Conservation (phyloP, 495 filamentous ascomycete genomes). For the Penicillium cinerascens region DNA sequence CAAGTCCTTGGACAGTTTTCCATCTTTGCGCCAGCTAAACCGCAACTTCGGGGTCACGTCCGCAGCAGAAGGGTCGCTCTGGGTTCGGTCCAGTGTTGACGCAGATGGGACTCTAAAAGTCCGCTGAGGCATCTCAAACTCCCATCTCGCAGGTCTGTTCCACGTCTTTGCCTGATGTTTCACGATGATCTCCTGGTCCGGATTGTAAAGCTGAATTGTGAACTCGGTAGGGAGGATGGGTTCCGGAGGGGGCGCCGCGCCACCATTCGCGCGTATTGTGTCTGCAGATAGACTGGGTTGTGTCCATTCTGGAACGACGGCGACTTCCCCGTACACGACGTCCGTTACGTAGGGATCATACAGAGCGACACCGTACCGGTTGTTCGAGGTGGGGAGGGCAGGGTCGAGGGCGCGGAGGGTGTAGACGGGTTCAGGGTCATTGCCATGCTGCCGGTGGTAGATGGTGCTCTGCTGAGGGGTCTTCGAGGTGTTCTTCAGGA, state of each 20-base stretch:
- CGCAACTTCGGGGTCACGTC: slow-evolving; percentile 72
- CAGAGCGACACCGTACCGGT: slow-evolving; percentile 82
- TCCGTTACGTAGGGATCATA: slow-evolving; percentile 78
- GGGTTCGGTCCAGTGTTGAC: slow-evolving; percentile 72
- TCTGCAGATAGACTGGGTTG: slow-evolving; percentile 77
- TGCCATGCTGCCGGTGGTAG: slow-evolving; percentile 74
- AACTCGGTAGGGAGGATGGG: slow-evolving; percentile 77
- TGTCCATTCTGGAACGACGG: slow-evolving; percentile 79
- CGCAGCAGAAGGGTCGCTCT: slow-evolving; percentile 61
- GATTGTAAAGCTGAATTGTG: slow-evolving; percentile 86
- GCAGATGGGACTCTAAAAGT: slow-evolving; percentile 76
- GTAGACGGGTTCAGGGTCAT: slow-evolving; percentile 76
- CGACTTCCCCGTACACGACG: slow-evolving; percentile 81
- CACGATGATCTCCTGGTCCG: slow-evolving; percentile 76
- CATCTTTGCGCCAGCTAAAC: slow-evolving; percentile 91
- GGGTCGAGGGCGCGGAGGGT: slow-evolving; percentile 72
- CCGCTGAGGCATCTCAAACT: slow-evolving; percentile 87
- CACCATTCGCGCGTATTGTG: slow-evolving; percentile 70
- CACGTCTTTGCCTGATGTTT: slow-evolving; percentile 69
- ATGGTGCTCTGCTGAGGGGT: slow-evolving; percentile 56
- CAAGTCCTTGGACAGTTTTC: slow-evolving; percentile 78
- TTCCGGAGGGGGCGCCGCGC: slow-evolving; percentile 64
- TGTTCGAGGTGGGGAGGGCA: slow-evolving; percentile 60
- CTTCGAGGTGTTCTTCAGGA: slow-evolving; percentile 49
- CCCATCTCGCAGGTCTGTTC: slow-evolving; percentile 76